Percentiles rank a stretch among this genome's conserved stretches.
Conservation (phyloP, 1,284 basidiomycete species). For the Earliella scabrosa region DNA sequence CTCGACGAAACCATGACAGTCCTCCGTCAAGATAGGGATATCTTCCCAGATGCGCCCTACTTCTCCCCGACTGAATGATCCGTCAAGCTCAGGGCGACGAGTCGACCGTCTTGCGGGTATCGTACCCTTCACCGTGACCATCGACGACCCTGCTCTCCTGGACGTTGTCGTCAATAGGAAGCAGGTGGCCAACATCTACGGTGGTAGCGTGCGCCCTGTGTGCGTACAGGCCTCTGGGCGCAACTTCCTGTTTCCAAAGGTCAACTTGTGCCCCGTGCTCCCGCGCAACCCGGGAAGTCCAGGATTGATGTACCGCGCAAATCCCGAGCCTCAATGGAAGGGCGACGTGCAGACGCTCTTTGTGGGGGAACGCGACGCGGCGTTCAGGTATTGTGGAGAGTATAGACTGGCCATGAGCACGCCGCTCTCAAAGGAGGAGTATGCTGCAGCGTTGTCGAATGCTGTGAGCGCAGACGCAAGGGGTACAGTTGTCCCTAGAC, state of each 20-base stretch:
- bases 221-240: background rate
- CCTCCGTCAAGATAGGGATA: background rate
- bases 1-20: no score
- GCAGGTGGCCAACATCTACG: background rate
- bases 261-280: background rate
- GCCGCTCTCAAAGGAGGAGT: background rate
- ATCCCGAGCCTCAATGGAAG: background rate
- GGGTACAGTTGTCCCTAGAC: no score
- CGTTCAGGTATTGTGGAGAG: background rate
- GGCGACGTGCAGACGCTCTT: constrained; percentile 1
- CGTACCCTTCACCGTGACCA: background rate
- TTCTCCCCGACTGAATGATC: background rate
- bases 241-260: background rate
- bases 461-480: no score
- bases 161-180: background rate
- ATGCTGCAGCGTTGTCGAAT: background rate
- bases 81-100: background rate
- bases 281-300: background rate
- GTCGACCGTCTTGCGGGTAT: background rate
- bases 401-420: background rate
- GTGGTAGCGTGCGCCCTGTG: background rate
- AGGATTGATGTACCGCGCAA: background rate
- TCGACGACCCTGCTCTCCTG: background rate
- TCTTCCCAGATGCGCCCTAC: background rate
- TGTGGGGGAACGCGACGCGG: background rate